Evolutionary conservation across 768 basidiomycete species (phyloP), one percentile per base, ranked within the genome.

Genomic region (Hysterangium stoloniferum): DNA sequence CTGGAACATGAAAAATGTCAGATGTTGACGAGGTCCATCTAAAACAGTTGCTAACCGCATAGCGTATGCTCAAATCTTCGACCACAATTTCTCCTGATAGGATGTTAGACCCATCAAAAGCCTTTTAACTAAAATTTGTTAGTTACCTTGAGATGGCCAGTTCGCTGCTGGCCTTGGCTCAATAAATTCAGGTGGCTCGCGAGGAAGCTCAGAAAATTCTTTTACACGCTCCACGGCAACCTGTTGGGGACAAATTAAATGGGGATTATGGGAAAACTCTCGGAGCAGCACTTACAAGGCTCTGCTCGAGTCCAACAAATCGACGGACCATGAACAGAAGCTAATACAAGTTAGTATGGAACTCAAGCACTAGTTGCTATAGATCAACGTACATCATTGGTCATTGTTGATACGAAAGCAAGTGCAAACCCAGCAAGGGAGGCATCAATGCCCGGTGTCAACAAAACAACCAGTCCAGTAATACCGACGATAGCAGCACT

Each of bases 221-320:
- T 92, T 92, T 63, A 95, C 79, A 45, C 93, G 84, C 64, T 94
- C 91, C 31, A 91, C 68, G 28, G 87, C 83, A 56, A 90, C 85
- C 85, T 86, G 48, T 13, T 27, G 17, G 28, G 3, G 19, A 32
- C 11, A 34, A 36, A 48, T 4, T 2, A 22, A n/a, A 48, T 19
- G 27, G 17, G 27, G 27, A 52, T 12, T 19, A 13, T 36, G 5
- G 20, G 34, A 34, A 25, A 3, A 11, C 12, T 11, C 45, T 13
- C 17, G 31, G 20, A 45, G 7, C 22, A 48, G 15, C 6, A 55
- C 68, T 53, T 52, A 88, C 92, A 90, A 96, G 92, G 11, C 86
- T 86, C 65, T 96, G 92, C 61, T 96, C 91, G 17, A 95, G 70
- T 17, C 86, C 80, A 25, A 94, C 90, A 55, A 90, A 91, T 38